These are phyloP conservation scores for Ostreobium quekettii DNA, from an alignment of 139 green algal species.

Conservation along the genomic window DNA sequence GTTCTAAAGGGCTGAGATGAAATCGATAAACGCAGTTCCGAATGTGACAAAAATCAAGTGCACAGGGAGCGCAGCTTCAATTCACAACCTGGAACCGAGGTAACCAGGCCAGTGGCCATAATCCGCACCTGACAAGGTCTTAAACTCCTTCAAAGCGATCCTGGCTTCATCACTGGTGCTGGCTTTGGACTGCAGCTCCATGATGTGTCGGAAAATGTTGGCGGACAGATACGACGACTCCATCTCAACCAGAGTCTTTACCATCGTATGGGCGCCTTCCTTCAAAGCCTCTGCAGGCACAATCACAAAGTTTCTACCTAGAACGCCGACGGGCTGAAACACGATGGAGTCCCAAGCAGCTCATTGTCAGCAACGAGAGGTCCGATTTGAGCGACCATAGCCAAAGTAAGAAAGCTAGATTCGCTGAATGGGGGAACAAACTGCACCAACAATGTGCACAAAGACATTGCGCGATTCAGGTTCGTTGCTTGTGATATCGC, in stretches of 20 bases:
- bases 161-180: slow-evolving; percentile 36
- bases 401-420: no score
- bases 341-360: no score
- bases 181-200: slow-evolving; percentile 49
- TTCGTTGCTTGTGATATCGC: no score
- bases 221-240: slow-evolving; percentile 84
- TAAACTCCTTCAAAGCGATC: slow-evolving; percentile 40
- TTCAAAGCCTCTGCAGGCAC: slow-evolving; percentile 26
- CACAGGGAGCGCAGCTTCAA: background rate
- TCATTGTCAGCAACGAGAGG: no score
- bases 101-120: background rate
- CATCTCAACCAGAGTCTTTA: slow-evolving; percentile 85
- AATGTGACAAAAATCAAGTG: background rate
- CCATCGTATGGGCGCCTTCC: slow-evolving; percentile 40
- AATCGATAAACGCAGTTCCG: slow-evolving; percentile 1
- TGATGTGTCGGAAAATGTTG: slow-evolving; percentile 82
- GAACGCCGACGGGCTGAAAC: no score
- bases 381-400: no score
- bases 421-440: no score
- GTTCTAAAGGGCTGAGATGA: background rate
- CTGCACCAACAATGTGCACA: no score
- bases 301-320: no score
- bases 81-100: background rate
- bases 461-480: no score
- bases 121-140: slow-evolving; percentile 21